phyloP scores from a whole-genome alignment of 768 basidiomycete genomes.

The Cystofilobasidium macerans region DNA sequence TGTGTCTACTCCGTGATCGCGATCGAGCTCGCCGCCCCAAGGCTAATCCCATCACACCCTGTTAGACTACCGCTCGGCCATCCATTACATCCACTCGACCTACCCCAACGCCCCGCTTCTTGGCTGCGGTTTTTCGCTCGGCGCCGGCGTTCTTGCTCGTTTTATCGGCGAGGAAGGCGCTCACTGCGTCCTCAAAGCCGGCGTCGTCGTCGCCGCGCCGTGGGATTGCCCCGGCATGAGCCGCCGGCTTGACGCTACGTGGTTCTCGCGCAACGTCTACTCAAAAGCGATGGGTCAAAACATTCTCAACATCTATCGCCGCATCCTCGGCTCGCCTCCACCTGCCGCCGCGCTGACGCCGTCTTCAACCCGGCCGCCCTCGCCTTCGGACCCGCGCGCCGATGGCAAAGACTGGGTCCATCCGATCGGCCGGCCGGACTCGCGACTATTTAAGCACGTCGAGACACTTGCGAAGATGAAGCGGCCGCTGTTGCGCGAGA shows the following conservation, averaged over 20 bases:
- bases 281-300: conserved; percentile 17
- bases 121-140: conserved; percentile 85
- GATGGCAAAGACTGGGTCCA: neutral
- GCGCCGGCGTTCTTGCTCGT: conserved; percentile 78
- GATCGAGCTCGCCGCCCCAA: neutral
- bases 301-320: conserved; percentile 10
- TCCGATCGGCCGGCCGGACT: conserved; percentile 18
- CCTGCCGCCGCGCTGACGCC: neutral
- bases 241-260: conserved; percentile 20
- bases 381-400: neutral
- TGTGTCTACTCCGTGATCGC: neutral
- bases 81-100: conserved; percentile 58
- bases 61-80: conserved; percentile 62
- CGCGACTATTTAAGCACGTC: conserved; percentile 5
- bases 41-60: neutral
- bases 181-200: conserved; percentile 21
- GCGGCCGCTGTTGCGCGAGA: conserved; percentile 17
- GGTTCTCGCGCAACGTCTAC: conserved; percentile 21
- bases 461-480: conserved; percentile 1
- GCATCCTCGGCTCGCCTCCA: neutral
- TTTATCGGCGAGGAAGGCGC: conserved; percentile 75
- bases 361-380: neutral
- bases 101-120: conserved; percentile 74
- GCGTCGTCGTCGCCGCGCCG: conserved; percentile 22
- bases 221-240: conserved; percentile 22